Evolutionary conservation across 139 green algal genomes (phyloP), one percentile per base, ranked within the genome.

Genomic region (Mesotaenium endlicherianum): DNA sequence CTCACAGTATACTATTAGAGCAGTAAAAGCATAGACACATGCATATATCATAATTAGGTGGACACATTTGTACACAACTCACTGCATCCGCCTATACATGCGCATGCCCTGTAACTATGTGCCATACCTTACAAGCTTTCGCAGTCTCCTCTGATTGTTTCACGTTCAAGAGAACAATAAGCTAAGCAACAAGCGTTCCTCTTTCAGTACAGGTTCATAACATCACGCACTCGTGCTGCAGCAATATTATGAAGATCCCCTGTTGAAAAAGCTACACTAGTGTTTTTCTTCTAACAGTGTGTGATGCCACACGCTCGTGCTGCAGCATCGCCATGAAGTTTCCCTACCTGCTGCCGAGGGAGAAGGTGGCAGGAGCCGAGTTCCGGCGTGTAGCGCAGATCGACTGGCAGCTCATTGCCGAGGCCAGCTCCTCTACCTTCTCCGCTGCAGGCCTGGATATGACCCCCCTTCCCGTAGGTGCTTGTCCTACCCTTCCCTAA

Each of bases 321-420:
- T 50, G 64, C 31, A 78, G 70, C 70, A 45, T 82, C 59, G 6
- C 5, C 5, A 79, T 36, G 17, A 77, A 82, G 75, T 82, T 82
- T 45, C 75, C 75, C 5, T 82, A 82, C 58, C 58, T 82, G 3
- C 30, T 78, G 45, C 34, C 3, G 14, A 45, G 50, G 14, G 42
- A 20, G 39, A 20, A 14, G 38, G 11, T 3, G 36, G 30, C 3
- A 20, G 3, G 26, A 81, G 58, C 1, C 2, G 80, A 64, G 36
- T 40, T 85, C 20, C 81, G 81, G 17, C 74, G 74, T 5, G 81
- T 87, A 3, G 47, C 81, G 41, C 74, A 80, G 39, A 11, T 87
- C 3, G 81, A 87, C 26, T 87, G 38, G 31, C 45, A 38, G 36
- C 42, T 85, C n/a, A 87, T 87, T 50, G 11, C 70, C 34, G 72